These are phyloP conservation scores for Talaromyces wortmannii DNA, from an alignment of 495 filamentous ascomycete genomes.

Conservation along the genomic window DNA sequence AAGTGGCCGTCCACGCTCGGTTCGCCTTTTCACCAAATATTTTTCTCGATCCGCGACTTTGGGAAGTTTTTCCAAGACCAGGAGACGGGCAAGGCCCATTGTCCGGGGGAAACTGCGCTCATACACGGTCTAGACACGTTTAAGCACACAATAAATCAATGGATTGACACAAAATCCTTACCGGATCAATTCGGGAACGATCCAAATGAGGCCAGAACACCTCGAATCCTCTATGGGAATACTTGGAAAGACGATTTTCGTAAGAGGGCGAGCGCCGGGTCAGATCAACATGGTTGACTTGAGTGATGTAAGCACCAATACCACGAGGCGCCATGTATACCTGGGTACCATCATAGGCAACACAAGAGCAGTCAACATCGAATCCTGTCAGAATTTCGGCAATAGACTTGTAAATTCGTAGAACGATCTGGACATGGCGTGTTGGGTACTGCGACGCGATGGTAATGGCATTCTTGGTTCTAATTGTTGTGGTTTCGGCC, in stretches of 20 bases:
- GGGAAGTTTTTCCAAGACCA: slow-evolving; percentile 75
- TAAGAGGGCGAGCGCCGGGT: slow-evolving; percentile 75
- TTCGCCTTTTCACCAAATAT: slow-evolving; percentile 57
- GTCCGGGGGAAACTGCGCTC: slow-evolving; percentile 69
- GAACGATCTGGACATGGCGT: slow-evolving; percentile 75
- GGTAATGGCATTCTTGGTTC: slow-evolving; percentile 79
- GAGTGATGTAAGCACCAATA: slow-evolving; percentile 68
- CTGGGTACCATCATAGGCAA: slow-evolving; percentile 69
- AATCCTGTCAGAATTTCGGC: slow-evolving; percentile 80
- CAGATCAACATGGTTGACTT: slow-evolving; percentile 73
- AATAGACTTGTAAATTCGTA: slow-evolving; percentile 74
- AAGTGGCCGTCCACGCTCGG: slow-evolving; percentile 59
- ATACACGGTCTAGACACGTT: slow-evolving; percentile 54
- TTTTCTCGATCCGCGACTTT: slow-evolving; percentile 54
- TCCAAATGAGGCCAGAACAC: slow-evolving; percentile 70
- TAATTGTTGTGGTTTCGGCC: slow-evolving; percentile 65
- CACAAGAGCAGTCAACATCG: slow-evolving; percentile 77
- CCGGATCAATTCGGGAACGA: slow-evolving; percentile 63
- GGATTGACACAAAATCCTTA: slow-evolving; percentile 7
- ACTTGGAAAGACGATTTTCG: slow-evolving; percentile 83
- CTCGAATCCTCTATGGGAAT: slow-evolving; percentile 76
- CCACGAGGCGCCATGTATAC: slow-evolving; percentile 68
- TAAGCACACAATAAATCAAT: neutral
- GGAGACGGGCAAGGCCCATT: slow-evolving; percentile 67
- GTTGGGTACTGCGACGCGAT: slow-evolving; percentile 78